Evolutionary conservation across 2,329 filamentous ascomycete species (phyloP), one percentile per base, ranked within the genome.

Genomic region (Neopestalotiopsis rosae): DNA sequence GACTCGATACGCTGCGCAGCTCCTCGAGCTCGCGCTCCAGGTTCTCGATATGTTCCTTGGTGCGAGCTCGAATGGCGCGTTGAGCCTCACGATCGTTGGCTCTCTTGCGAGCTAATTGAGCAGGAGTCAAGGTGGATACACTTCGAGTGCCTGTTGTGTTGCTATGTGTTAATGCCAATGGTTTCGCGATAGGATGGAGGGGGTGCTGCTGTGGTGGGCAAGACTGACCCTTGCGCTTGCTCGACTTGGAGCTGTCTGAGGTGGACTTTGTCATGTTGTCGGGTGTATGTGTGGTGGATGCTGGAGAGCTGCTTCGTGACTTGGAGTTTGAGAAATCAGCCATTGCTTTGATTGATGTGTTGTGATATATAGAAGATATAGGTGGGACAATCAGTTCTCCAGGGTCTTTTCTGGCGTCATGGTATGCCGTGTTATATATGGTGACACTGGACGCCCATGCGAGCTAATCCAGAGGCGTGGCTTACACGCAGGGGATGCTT

Each of bases 71-170:
- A 72, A 97, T 97, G 57, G 93, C 93, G 64, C 94, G 89, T 82
- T 97, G 94, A 57, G 94, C 94, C 81, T 97, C 94, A 71, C 94
- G 89, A 79, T 97, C 94, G 83, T 97, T 97, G 76, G 94, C 93
- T 72, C 95, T 88, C 84, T 97, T 98, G 80, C 94, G 92, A 38
- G 92, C 93, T 69, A 97, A 88, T 81, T 97, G 95, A 71, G 95
- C 92, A 5, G 94, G 92, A 12, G 94, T 97, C 77, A 97, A 86
- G 76, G 93, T 95, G 72, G 94, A 94, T 68, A 97, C 94, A 72
- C 93, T 94, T 73, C 94, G 89, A 69, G 92, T 88, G 62, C 87
- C 88, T 86, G 67, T 40, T 30, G n/a, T 40, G 12, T 32, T 14
- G 24, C 38, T 24, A 42, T 42, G 58, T 17, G 65, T 59, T 34